phyloP scores from a whole-genome alignment of 1,284 basidiomycete species.

The Ceratobasidium sp. region DNA sequence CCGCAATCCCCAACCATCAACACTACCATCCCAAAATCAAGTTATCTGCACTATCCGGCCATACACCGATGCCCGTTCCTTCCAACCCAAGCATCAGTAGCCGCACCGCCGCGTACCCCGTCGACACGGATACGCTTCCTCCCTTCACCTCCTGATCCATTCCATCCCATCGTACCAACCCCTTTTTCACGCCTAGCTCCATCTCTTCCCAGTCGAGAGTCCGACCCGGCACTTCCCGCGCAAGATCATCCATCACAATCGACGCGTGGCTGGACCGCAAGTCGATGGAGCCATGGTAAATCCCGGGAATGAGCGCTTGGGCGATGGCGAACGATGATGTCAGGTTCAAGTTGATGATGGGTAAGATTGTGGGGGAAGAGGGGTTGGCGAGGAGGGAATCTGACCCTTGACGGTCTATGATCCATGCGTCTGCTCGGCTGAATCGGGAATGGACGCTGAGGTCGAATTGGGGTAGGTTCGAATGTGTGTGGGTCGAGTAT shows the following conservation, averaged over 20 bases:
- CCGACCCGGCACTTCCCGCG: background rate
- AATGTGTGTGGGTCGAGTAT: too few species aligned
- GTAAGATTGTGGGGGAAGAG: background rate
- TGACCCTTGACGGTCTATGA: constrained; percentile 4
- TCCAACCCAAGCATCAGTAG: background rate
- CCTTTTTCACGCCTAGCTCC: background rate
- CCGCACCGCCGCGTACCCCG: background rate
- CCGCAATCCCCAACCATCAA: too few species aligned
- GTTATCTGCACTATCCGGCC: too few species aligned
- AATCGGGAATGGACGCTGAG: background rate
- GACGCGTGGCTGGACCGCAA: background rate
- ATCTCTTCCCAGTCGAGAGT: background rate
- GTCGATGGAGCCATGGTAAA: background rate
- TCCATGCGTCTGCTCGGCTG: background rate
- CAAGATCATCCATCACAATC: background rate
- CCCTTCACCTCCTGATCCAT: background rate
- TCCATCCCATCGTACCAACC: background rate
- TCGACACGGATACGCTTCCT: background rate
- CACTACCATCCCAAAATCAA: too few species aligned
- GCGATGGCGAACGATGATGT: background rate
- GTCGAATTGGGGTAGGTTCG: constrained; percentile 4
- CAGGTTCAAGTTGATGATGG: constrained; percentile 1
- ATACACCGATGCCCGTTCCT: background rate
- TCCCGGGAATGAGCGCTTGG: background rate
- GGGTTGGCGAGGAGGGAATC: background rate